Evolutionary conservation across 768 basidiomycete genomes (phyloP).

Genomic region (Lentinula detonsa): DNA sequence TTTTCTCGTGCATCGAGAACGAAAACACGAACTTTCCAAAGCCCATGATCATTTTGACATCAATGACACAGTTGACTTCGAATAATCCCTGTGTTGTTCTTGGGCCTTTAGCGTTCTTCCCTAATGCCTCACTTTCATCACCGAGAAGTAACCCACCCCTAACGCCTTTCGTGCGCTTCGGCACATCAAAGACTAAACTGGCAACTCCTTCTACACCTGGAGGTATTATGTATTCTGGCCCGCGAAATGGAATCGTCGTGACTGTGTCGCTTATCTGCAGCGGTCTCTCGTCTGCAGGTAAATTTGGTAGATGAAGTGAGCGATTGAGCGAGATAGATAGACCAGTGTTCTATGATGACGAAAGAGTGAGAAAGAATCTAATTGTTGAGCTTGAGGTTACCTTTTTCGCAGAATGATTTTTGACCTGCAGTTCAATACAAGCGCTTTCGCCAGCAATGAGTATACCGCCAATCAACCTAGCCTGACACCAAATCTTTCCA

Average conservation of each 20-base stretch:
- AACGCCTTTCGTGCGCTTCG: constrained; percentile 55
- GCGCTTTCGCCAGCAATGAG: constrained; percentile 64
- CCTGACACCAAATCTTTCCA: constrained; percentile 78
- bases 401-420: constrained; percentile 79
- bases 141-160: constrained; percentile 57
- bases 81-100: constrained; percentile 52
- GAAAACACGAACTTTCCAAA: constrained; percentile 50
- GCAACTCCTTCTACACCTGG: constrained; percentile 77
- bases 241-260: constrained; percentile 63
- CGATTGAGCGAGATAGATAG: constrained; percentile 57
- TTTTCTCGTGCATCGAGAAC: constrained; percentile 1
- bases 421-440: constrained; percentile 72
- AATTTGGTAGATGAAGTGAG: constrained; percentile 48
- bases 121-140: constrained; percentile 29
- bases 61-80: constrained; percentile 60
- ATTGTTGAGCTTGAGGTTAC: constrained; percentile 25
- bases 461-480: constrained; percentile 54
- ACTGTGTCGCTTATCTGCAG: constrained; percentile 65
- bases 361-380: constrained; percentile 4
- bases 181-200: constrained; percentile 76
- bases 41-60: constrained; percentile 62
- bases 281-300: constrained; percentile 33
- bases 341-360: constrained; percentile 51
- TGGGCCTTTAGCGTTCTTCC: constrained; percentile 13
- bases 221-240: constrained; percentile 66